Base-by-base conservation (phyloP, 2,329 filamentous ascomycete genomes). In the Phoma herbarum region DNA sequence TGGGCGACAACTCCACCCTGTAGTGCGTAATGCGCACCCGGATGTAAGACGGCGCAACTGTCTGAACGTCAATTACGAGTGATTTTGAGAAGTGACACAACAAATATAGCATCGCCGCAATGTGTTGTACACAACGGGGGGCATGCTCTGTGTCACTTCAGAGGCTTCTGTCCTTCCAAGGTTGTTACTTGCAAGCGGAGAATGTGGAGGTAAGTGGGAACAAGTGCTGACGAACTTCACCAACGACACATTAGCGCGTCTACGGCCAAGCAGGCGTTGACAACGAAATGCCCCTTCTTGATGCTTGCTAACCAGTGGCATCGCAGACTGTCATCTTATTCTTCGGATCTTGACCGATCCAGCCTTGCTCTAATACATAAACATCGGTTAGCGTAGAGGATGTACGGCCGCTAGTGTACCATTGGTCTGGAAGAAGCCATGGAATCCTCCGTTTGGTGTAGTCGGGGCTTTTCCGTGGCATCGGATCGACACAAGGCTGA, bases 401-500 rank as follows among this genome's bases (percentile, higher is more conserved):
- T 39, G 7, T 39, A 20, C 18, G 9, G 5, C 35, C 35, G 35
- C n/a, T 39, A 39, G 26, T 31, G 25, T 28, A 28, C n/a, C 26
- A 14, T 29, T 20, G 43, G 43, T 20, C 26, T 46, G 43, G 43
- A 46, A 29, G n/a, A 12, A 46, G 26, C n/a, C 43, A 46, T 33
- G 28, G 20, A 20, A 46, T 46, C 9, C 43, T 33, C 43, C 26
- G 20, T 46, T 9, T 20, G n/a, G 18, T 5, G 18, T 31, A 16
- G 43, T 20, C 26, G 28, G 14, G 4, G 43, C 43, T 20, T 11
- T 46, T 46, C 26, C n/a, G 11, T 22, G 6, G 26, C 2, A 22
- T 46, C 43, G 25, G 43, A 46, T 45, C 43, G 43, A 46, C 10
- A 20, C n/a, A 46, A 46, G 43, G 43, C 43, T 46, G 43, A 20